Base-by-base conservation (phyloP, 352 stramenopile genomes). In the Chrysophaeum taylorii region DNA sequence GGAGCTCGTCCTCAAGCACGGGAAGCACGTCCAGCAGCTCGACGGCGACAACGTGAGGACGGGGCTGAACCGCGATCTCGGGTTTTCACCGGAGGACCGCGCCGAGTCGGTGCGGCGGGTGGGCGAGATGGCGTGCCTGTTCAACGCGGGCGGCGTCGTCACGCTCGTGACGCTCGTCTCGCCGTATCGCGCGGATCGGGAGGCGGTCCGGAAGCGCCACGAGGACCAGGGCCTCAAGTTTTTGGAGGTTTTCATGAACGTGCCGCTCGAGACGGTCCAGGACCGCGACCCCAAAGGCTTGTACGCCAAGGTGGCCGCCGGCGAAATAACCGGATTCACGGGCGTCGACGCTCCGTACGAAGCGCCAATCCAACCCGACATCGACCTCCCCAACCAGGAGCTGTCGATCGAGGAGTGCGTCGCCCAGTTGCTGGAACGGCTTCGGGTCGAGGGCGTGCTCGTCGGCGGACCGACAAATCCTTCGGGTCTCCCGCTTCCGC, bases 41-140 rank as follows among this genome's bases (percentile, higher is more conserved):
- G 94, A 98, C 77, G 94, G 94, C 38, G 94, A 99, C 82, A 99
- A 99, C 79, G 89, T 98, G 52, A 88, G 94, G 67, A 98, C 96
- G 15, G 94, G 94, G 15, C 78, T 99, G n/a, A 98, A 98, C 80
- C 90, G 92, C 41, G 94, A 98, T 78, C 83, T 98, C 39, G 82
- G 79, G 52, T 99, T 99, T 76, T 91, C 86, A 0, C 91, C 94
- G 66, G 88, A 82, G 0, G 94, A 99, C 80, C 88, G 94, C 15
- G 92, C 91, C 0, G 94, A 99, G 76, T 94, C 82, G 35, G 92
- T 99, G 12, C 89, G 94, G n/a, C 85, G 94, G 4, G 95, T 97
- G 14, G 94, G 94, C 4, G 94, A 99, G 75, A 89, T 98, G 71
- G 85, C 94, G 0, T 94, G 91, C 33, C 83, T 99, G 0, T 98